Conservation (phyloP, 1,139 yeast species). For the Debaryomycetaceae sp. region DNA sequence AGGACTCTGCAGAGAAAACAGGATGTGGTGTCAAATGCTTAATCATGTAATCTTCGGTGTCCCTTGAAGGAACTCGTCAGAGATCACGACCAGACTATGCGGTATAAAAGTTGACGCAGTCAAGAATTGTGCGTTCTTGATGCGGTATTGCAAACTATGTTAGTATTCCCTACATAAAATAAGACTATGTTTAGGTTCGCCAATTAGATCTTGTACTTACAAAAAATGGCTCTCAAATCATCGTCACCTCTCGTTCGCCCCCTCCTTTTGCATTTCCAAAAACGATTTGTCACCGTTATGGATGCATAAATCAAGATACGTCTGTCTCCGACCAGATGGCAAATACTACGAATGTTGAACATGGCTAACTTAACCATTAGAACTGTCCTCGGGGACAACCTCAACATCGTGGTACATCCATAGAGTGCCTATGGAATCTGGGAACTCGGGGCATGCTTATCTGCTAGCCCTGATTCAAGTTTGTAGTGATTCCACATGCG, state of each 20-base stretch:
- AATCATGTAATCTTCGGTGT: slow-evolving; percentile 17
- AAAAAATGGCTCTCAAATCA: background rate
- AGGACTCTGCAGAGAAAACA: slow-evolving; percentile 16
- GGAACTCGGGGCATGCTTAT: too few relatives aligned
- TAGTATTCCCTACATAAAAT: background rate
- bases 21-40: slow-evolving; percentile 24
- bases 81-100: background rate
- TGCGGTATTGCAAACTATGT: background rate
- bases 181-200: background rate
- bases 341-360: background rate
- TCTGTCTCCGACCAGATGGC: background rate
- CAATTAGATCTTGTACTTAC: background rate
- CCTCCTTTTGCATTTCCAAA: background rate
- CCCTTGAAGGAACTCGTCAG: background rate
- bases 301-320: background rate
- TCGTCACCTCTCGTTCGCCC: background rate
- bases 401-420: background rate
- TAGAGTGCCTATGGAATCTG: too few relatives aligned
- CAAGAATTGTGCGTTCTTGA: too few relatives aligned
- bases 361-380: background rate
- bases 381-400: background rate
- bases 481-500: slow-evolving; percentile 3
- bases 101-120: too few relatives aligned
- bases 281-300: background rate
- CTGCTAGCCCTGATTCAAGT: background rate